Conservation (phyloP, 2,329 filamentous ascomycete genomes). For the Orbilia javanica region DNA sequence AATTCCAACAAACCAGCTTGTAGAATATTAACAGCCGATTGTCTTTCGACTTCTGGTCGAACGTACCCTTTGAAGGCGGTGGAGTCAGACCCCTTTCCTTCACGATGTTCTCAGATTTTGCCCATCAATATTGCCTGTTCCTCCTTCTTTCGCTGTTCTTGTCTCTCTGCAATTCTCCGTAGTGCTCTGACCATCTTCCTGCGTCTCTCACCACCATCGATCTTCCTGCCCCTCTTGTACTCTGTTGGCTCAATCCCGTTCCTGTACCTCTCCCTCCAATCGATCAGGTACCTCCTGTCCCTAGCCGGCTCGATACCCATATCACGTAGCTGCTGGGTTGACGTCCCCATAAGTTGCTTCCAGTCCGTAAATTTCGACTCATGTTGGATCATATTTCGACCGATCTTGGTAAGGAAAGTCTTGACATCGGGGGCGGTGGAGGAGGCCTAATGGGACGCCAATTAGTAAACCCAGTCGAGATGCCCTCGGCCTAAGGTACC, state of each 20-base stretch:
- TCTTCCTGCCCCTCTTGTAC: conserved; percentile 84
- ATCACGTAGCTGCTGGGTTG: conserved; percentile 81
- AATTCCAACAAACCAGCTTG: neutral
- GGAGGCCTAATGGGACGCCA: conserved; percentile 60
- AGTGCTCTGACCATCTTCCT: conserved; percentile 88
- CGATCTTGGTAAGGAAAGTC: conserved; percentile 91
- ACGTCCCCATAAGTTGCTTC: conserved; percentile 88
- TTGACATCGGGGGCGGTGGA: conserved; percentile 77
- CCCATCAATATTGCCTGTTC: conserved; percentile 45
- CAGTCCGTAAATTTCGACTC: conserved; percentile 88
- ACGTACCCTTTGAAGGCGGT: neutral
- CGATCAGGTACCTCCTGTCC: conserved; percentile 83
- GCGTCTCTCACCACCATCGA: conserved; percentile 95
- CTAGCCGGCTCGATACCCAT: conserved; percentile 89
- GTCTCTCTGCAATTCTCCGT: conserved; percentile 82
- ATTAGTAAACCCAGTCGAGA: neutral
- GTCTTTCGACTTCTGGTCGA: neutral
- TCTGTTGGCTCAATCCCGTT: conserved; percentile 75
- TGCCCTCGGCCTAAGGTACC: neutral
- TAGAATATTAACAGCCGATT: neutral
- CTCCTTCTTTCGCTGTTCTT: conserved; percentile 71
- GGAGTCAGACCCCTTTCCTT: neutral
- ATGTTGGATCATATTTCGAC: conserved; percentile 85
- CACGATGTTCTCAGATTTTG: neutral
- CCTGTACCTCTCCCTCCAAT: conserved; percentile 88